These are phyloP conservation scores for Suhomyces yuchorum DNA, from an alignment of 1,139 yeast species.

Conservation along the genomic window DNA sequence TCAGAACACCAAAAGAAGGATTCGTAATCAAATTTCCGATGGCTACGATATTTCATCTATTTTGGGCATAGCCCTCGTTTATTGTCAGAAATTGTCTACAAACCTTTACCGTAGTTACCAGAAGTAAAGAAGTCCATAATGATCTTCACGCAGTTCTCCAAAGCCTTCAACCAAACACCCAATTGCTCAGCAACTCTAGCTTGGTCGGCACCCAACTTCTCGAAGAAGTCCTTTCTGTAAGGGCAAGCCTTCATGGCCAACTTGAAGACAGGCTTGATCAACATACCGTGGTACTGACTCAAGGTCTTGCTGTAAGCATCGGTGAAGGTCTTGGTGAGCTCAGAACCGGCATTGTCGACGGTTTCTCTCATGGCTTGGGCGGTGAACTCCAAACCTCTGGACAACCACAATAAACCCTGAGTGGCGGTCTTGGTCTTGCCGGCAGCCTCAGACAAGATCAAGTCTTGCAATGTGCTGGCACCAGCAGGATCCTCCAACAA, in stretches of 20 bases:
- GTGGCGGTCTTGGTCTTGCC: slow-evolving; percentile 78
- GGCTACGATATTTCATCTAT: no score
- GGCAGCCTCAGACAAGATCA: slow-evolving; percentile 69
- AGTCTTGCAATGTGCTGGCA: slow-evolving; percentile 70
- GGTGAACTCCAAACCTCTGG: slow-evolving; percentile 85
- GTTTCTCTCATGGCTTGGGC: slow-evolving; percentile 86
- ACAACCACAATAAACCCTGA: slow-evolving; percentile 87
- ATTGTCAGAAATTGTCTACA: slow-evolving; percentile 38
- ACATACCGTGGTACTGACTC: slow-evolving; percentile 77
- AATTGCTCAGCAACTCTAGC: slow-evolving; percentile 67
- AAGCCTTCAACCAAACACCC: slow-evolving; percentile 71
- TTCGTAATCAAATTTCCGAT: no score
- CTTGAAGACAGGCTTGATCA: slow-evolving; percentile 84
- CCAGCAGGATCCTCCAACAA: slow-evolving; percentile 64
- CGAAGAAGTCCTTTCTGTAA: slow-evolving; percentile 82
- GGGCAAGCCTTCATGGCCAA: slow-evolving; percentile 97
- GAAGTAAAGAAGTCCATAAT: slow-evolving; percentile 74
- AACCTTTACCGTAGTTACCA: slow-evolving; percentile 89
- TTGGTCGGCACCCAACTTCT: slow-evolving; percentile 73
- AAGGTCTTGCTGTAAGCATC: slow-evolving; percentile 80
- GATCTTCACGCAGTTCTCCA: slow-evolving; percentile 71
- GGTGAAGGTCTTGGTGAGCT: slow-evolving; percentile 76
- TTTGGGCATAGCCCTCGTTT: slow-evolving; percentile 1
- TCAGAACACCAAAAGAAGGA: no score
- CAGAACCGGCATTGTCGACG: slow-evolving; percentile 58